A percentile compares a stretch with the other conserved stretches of the same genome.
These are phyloP conservation scores for Elongisporangium prolatum DNA, from an alignment of 352 stramenopile species.

Conservation along the genomic window DNA sequence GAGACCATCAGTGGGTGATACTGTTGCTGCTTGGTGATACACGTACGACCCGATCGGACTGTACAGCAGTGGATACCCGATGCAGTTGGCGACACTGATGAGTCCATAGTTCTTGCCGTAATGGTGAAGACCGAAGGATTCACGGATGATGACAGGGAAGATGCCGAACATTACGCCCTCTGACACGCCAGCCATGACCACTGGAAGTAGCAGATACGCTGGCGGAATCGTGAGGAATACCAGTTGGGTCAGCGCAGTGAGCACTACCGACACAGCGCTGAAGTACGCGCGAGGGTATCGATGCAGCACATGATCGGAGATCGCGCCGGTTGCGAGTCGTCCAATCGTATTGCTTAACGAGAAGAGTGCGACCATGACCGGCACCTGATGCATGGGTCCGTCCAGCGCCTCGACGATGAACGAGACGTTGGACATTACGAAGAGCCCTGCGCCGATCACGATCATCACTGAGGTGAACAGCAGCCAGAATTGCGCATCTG, in stretches of 20 bases:
- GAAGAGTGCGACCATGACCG: slow-evolving; percentile 72
- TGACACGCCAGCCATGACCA: slow-evolving; percentile 56
- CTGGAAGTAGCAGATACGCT: slow-evolving; percentile 37
- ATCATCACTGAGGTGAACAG: slow-evolving; percentile 77
- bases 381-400: slow-evolving; percentile 54
- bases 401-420: slow-evolving; percentile 80
- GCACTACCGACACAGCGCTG: slow-evolving; percentile 30
- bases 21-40: slow-evolving; percentile 41
- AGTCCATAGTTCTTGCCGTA: slow-evolving; percentile 86
- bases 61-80: slow-evolving; percentile 76
- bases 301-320: slow-evolving; percentile 50
- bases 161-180: slow-evolving; percentile 80
- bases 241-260: slow-evolving; percentile 43
- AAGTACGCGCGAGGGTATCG: slow-evolving; percentile 56
- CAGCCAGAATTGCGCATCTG: slow-evolving; percentile 65
- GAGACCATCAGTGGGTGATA: slow-evolving; percentile 13
- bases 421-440: slow-evolving; percentile 83
- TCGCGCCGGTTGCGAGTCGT: slow-evolving; percentile 46
- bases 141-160: slow-evolving; percentile 77
- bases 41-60: slow-evolving; percentile 71
- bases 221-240: slow-evolving; percentile 51
- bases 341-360: slow-evolving; percentile 71
- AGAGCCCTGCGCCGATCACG: slow-evolving; percentile 56
- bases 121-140: slow-evolving; percentile 70
- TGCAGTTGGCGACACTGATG: slow-evolving; percentile 74